These are phyloP conservation scores for Hanseniaspora gamundiae DNA, from an alignment of 1,139 yeast genomes.

Conservation along the genomic window DNA sequence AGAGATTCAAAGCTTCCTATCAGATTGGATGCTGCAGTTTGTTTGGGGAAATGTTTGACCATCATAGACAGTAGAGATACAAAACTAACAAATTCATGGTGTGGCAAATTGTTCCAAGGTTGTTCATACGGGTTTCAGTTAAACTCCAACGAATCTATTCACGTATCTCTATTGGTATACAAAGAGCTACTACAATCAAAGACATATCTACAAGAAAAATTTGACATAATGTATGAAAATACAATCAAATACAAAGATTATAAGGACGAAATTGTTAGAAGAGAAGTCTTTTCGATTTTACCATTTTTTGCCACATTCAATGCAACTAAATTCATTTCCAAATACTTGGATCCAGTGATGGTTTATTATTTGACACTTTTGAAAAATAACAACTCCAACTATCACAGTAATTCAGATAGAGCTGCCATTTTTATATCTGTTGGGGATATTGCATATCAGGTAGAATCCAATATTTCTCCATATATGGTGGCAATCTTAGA, in stretches of 20 bases:
- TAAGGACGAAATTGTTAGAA: conserved; percentile 61
- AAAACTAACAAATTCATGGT: conserved; percentile 64
- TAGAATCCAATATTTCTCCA: conserved; percentile 77
- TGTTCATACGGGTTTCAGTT: conserved; percentile 38
- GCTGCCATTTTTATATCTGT: conserved; percentile 70
- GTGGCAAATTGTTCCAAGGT: conserved; percentile 54
- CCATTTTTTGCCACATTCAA: conserved; percentile 78
- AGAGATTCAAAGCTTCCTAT: conserved; percentile 66
- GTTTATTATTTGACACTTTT: conserved; percentile 68
- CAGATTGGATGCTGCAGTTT: conserved; percentile 73
- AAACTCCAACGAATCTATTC: conserved; percentile 55
- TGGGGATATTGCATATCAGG: conserved; percentile 76
- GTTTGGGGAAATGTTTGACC: conserved; percentile 64
- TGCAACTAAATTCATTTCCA: conserved; percentile 64
- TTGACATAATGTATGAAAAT: conserved; percentile 68
- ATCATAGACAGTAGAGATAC: conserved; percentile 72
- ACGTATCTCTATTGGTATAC: conserved; percentile 76
- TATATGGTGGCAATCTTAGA: conserved; percentile 79
- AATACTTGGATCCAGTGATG: conserved; percentile 71
- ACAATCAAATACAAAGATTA: conserved; percentile 67
- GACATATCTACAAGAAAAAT: conserved; percentile 55
- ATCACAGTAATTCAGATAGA: conserved; percentile 36
- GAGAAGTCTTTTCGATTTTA: conserved; percentile 69
- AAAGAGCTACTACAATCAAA: conserved; percentile 63
- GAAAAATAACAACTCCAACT: conserved; percentile 41